A percentile compares a stretch with the other conserved stretches of the same genome.
Evolutionary conservation across 257 asterid species (phyloP).

Genomic region (Nicotiana tomentosiformis): DNA sequence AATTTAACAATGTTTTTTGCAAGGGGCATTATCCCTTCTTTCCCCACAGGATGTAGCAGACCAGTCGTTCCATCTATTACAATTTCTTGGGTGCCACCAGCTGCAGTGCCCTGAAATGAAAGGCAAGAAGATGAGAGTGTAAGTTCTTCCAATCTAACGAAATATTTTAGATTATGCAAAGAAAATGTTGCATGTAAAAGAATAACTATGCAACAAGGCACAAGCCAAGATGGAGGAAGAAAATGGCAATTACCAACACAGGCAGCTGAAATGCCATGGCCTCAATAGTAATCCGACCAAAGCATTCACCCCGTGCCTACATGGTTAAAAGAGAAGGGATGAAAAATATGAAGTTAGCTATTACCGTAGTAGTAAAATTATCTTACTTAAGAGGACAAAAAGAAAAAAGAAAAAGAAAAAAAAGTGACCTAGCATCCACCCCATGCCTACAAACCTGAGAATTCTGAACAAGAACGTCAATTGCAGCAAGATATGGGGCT

Average conservation of each 20-base stretch:
- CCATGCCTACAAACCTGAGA: constrained; percentile 62
- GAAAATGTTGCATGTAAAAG: neutral
- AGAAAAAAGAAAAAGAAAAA: neutral
- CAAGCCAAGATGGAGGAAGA: neutral
- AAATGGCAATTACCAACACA: constrained; percentile 57
- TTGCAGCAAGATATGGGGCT: constrained; percentile 87
- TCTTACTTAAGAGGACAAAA: neutral
- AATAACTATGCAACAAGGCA: neutral
- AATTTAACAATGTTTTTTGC: constrained; percentile 65
- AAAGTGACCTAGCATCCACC: neutral
- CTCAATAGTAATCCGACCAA: constrained; percentile 97
- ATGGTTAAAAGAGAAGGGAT: neutral
- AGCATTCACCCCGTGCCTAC: constrained; percentile 96
- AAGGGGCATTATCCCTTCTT: constrained; percentile 78
- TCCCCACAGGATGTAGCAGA: constrained; percentile 82
- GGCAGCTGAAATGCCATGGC: constrained; percentile 99
- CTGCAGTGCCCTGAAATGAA: constrained; percentile 80
- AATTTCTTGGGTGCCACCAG: constrained; percentile 93
- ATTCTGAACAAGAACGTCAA: constrained; percentile 89
- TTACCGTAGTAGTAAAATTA: neutral
- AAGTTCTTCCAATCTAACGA: constrained; percentile 6
- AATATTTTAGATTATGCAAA: neutral
- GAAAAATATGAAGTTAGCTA: neutral
- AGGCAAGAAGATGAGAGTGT: constrained; percentile 2
- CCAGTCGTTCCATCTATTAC: constrained; percentile 84